Conservation (phyloP, 179 eudicot species). For the Sideroxylon spinosum region DNA sequence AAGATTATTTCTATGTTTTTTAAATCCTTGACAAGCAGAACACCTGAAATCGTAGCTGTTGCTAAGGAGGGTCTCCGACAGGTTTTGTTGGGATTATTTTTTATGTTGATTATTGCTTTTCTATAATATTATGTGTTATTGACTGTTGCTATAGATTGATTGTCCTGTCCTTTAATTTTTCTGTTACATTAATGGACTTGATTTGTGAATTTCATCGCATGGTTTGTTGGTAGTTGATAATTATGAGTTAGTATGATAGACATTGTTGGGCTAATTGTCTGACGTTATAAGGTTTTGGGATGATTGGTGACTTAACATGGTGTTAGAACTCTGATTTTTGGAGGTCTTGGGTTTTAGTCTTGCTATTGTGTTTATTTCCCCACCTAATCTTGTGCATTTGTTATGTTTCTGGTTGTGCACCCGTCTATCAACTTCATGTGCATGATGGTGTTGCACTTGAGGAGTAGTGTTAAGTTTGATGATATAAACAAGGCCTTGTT, state of each 20-base stretch:
- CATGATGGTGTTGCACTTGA: too few species aligned
- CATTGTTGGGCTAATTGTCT: too few species aligned
- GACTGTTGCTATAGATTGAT: neutral
- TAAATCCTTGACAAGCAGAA: slow-evolving; percentile 89
- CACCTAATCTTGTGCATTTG: too few species aligned
- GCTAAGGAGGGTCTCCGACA: slow-evolving; percentile 97
- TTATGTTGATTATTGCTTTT: slow-evolving; percentile 1
- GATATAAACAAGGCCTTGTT: too few species aligned
- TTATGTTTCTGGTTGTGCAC: too few species aligned
- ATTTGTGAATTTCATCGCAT: slow-evolving; percentile 1
- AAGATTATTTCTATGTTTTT: slow-evolving; percentile 97
- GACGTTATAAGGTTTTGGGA: too few species aligned
- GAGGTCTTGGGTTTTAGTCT: too few species aligned
- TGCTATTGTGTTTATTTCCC: too few species aligned
- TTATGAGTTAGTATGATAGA: neutral
- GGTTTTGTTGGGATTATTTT: slow-evolving; percentile 35
- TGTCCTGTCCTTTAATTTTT: neutral
- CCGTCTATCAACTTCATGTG: too few species aligned
- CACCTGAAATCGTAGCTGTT: slow-evolving; percentile 91
- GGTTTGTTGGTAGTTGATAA: neutral
- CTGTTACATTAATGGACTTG: neutral
- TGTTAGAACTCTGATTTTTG: too few species aligned
- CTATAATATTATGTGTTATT: neutral
- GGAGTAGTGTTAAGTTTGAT: too few species aligned
- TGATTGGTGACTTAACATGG: too few species aligned